These are phyloP conservation scores for Sequoia sempervirens DNA, from an alignment of 75 land plant species.

Conservation along the genomic window DNA sequence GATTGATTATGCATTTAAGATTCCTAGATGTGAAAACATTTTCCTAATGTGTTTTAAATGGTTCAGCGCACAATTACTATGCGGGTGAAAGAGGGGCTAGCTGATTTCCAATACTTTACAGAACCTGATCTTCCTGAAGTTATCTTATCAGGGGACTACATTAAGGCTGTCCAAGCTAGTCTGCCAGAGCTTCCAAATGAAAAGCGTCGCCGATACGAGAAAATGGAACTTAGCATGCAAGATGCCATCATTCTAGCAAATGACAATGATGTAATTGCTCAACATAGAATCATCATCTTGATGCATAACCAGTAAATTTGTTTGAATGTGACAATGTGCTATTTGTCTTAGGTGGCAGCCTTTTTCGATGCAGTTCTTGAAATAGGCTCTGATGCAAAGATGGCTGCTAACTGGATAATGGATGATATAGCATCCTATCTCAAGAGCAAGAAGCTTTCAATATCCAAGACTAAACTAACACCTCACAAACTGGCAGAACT, in stretches of 20 bases:
- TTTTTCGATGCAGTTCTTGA: constrained; percentile 76
- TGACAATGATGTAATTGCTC: constrained; percentile 65
- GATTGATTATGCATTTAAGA: neutral
- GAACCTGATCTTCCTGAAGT: constrained; percentile 96
- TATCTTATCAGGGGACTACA: constrained; percentile 52
- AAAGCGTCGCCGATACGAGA: constrained; percentile 85
- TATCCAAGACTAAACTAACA: constrained; percentile 66
- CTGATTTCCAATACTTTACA: constrained; percentile 96
- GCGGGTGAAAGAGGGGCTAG: constrained; percentile 96
- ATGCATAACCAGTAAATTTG: neutral
- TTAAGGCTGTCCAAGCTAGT: constrained; percentile 37
- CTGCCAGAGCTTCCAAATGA: constrained; percentile 93
- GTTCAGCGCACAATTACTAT: constrained; percentile 77
- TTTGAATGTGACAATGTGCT: neutral
- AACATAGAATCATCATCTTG: neutral
- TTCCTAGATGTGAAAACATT: neutral
- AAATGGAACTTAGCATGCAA: constrained; percentile 90
- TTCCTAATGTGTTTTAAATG: constrained; percentile 5
- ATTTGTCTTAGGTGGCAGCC: constrained; percentile 57
- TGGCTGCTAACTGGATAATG: constrained; percentile 97
- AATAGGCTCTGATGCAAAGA: constrained; percentile 77
- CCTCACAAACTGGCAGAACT: constrained; percentile 74
- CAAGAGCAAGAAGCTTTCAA: constrained; percentile 69
- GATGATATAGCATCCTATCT: constrained; percentile 89
- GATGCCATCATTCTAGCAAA: constrained; percentile 87